phyloP scores from a whole-genome alignment of 2,329 filamentous ascomycete genomes.

The Decorospora gaudefroyi region DNA sequence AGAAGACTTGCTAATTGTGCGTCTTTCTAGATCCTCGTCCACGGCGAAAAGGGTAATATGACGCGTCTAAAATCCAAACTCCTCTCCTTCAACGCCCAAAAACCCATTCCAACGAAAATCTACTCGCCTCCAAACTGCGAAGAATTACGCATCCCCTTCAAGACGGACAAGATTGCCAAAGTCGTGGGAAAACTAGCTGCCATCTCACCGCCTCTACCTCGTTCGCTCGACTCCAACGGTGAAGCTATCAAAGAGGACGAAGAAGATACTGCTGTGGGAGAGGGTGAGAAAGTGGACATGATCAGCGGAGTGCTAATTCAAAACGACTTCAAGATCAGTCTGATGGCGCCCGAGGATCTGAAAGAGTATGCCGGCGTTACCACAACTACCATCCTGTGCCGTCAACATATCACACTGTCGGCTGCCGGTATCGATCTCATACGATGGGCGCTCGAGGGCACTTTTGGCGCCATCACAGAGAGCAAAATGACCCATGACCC shows the following conservation, averaged over 20 bases:
- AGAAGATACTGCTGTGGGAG: constrained; percentile 26
- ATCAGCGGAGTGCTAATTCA: constrained; percentile 92
- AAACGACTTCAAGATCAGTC: constrained; percentile 94
- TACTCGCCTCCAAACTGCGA: constrained; percentile 95
- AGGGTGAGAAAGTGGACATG: constrained; percentile 55
- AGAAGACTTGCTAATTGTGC: constrained; percentile 11
- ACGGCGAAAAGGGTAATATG: constrained; percentile 98
- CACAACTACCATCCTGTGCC: constrained; percentile 91
- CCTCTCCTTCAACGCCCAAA: constrained; percentile 84
- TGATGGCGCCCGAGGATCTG: constrained; percentile 96
- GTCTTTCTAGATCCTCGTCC: constrained; percentile 78
- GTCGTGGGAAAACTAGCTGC: constrained; percentile 92
- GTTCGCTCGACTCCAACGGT: constrained; percentile 43
- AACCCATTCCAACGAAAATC: constrained; percentile 82
- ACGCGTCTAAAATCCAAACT: constrained; percentile 94
- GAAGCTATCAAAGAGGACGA: constrained; percentile 18
- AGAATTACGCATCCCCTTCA: constrained; percentile 92
- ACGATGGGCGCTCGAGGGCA: constrained; percentile 90
- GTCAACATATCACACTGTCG: constrained; percentile 83
- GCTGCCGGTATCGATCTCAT: constrained; percentile 90
- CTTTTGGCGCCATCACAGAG: constrained; percentile 76
- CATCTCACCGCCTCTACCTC: constrained; percentile 66
- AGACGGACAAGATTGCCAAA: constrained; percentile 91
- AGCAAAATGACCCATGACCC: constrained; percentile 35
- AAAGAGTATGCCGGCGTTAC: constrained; percentile 96